Base-by-base conservation (phyloP, 345 rosid species). In the Citrus inodora region DNA sequence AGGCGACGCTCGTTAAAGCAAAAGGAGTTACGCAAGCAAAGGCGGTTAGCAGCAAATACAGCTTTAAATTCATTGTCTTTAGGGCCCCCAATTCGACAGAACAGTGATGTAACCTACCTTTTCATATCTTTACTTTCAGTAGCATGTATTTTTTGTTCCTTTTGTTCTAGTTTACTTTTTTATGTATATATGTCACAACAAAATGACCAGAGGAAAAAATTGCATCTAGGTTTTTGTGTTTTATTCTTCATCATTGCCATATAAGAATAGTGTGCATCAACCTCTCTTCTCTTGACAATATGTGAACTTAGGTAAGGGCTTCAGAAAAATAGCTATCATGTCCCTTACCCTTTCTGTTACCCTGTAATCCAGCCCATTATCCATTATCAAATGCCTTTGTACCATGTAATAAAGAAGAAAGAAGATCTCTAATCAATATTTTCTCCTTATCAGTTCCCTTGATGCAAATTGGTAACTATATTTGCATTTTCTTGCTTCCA, bases 11-110 rank as follows among this genome's bases (percentile, higher is more conserved):
- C 94, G 65, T 83, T 88, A 74, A 93, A 82, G 77, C 89, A 42
- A 79, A 89, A 84, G 83, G 89, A 83, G 77, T 68, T 88, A 77
- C 91, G 91, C 59, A 89, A 90, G 81, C 92, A 70, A 81, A 89
- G 95, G 82, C 93, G 87, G 73, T 78, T 90, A 78, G 88, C 88
- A 33, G 92, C 94, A 65, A 82, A 85, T 73, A 91, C 90, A 83
- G 99, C 99, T 58, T 79, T 91, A 72, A 90, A 85, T 82, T 88
- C 92, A 27, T 81, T 96, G 73, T 80, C 97, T 56, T 76, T 93
- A 78, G 98, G 99, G 38, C 92, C 92, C 58, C 94, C 89, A 38
- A 84, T 96, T 80, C 85, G 82, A 80, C 81, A 77, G 81, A 85
- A 79, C 64, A 89, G 79, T 70, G 80, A 85, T 86, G 99, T 94